A percentile compares a stretch with the other conserved stretches of the same genome.
Conservation (phyloP, 352 stramenopile species). For the Globisporangium canariense region DNA sequence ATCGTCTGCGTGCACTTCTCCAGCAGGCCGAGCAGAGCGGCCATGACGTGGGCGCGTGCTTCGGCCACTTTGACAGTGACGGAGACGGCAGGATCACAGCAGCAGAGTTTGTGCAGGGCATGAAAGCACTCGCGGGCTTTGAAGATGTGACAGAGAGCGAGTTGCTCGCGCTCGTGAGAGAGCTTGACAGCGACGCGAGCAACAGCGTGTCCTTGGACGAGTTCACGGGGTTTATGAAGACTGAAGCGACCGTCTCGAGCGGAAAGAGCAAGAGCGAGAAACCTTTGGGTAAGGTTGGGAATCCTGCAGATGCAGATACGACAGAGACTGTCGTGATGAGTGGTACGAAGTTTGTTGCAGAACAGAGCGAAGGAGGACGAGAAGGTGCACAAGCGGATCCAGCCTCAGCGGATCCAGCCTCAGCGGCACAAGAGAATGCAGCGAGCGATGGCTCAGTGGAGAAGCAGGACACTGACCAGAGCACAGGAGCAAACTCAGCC, state of each 20-base stretch:
- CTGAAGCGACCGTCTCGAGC: background rate
- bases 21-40: conserved; percentile 39
- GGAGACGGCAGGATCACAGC: conserved; percentile 50
- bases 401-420: background rate
- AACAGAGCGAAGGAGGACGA: background rate
- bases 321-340: background rate
- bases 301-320: background rate
- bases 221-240: conserved; percentile 44
- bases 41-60: conserved; percentile 45
- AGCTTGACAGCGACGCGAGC: conserved; percentile 48
- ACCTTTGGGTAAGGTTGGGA: background rate
- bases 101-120: conserved; percentile 46
- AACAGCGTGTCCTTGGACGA: conserved; percentile 57
- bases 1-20: conserved; percentile 26
- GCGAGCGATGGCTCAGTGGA: background rate
- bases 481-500: background rate
- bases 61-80: conserved; percentile 73
- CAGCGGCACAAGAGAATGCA: background rate
- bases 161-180: conserved; percentile 33
- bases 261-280: background rate
- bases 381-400: background rate
- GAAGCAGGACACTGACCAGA: background rate
- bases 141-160: conserved; percentile 34
- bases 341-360: background rate
- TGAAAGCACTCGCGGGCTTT: conserved; percentile 50